A percentile compares a stretch with the other conserved stretches of the same genome.
phyloP scores from a whole-genome alignment of 495 filamentous ascomycete genomes.

The Neurospora sp. region DNA sequence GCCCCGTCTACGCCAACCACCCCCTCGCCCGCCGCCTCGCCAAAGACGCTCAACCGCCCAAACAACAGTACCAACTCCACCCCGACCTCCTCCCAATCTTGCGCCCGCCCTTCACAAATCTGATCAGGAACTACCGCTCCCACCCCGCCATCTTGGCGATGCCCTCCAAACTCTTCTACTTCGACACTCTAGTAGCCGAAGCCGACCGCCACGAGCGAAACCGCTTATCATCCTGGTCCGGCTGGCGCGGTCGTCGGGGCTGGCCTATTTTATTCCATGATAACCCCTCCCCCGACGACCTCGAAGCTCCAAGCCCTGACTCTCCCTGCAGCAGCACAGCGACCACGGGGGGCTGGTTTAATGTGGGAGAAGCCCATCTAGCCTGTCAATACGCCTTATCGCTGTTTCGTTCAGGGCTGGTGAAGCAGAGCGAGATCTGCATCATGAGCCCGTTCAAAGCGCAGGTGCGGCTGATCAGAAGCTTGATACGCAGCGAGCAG shows the following conservation, averaged over 20 bases:
- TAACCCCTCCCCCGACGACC: slow-evolving; percentile 36
- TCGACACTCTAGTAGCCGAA: slow-evolving; percentile 42
- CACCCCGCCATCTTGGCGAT: slow-evolving; percentile 47
- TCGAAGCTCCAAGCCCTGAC: slow-evolving; percentile 38
- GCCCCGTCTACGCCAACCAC: slow-evolving; percentile 37
- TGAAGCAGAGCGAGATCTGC: slow-evolving; percentile 34
- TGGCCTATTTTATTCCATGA: slow-evolving; percentile 43
- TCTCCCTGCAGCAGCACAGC: not conserved
- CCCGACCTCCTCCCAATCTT: slow-evolving; percentile 16
- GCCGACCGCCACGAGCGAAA: slow-evolving; percentile 19
- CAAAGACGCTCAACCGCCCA: not conserved
- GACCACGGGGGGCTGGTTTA: slow-evolving; percentile 39
- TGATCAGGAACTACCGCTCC: slow-evolving; percentile 50
- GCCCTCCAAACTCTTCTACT: slow-evolving; percentile 43
- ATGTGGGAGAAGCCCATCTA: slow-evolving; percentile 35
- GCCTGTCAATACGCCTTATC: slow-evolving; percentile 32
- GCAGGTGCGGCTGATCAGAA: slow-evolving; percentile 38
- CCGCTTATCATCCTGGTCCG: slow-evolving; percentile 29
- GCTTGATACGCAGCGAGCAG: slow-evolving; percentile 19
- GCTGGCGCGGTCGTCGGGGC: slow-evolving; percentile 32
- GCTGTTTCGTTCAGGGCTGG: slow-evolving; percentile 26
- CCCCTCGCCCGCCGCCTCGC: slow-evolving; percentile 32
- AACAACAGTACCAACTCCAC: slow-evolving; percentile 5
- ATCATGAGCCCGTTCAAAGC: slow-evolving; percentile 47
- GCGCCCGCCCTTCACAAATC: slow-evolving; percentile 42